Conservation (phyloP, 352 stramenopile genomes). For the Phytopythium chamaehyphon region DNA sequence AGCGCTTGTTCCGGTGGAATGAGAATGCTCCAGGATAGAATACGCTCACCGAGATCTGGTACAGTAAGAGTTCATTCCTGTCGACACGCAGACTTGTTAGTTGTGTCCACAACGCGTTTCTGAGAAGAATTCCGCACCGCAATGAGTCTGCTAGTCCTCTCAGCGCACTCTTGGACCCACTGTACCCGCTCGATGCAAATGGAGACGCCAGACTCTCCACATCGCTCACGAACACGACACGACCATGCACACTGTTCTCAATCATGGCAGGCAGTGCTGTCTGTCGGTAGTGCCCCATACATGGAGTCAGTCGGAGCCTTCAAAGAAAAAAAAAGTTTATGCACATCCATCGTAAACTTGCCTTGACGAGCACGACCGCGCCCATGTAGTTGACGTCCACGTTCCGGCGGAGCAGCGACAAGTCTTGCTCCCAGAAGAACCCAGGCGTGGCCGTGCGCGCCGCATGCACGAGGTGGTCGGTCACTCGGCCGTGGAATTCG, state of each 20-base stretch:
- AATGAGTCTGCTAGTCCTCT: conserved; percentile 90
- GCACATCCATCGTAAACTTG: neutral
- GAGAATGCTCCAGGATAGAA: conserved; percentile 82
- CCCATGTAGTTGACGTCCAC: conserved; percentile 68
- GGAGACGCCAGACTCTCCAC: conserved; percentile 46
- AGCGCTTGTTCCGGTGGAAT: conserved; percentile 14
- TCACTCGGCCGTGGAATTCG: conserved; percentile 44
- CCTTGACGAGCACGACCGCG: conserved; percentile 54
- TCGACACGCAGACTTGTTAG: too few species aligned
- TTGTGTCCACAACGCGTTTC: too few species aligned
- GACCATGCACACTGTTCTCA: conserved; percentile 26
- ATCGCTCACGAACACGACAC: conserved; percentile 57
- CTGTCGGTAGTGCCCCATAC: conserved; percentile 2
- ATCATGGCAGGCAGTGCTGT: conserved; percentile 56
- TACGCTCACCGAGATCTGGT: conserved; percentile 79
- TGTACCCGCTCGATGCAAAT: conserved; percentile 89
- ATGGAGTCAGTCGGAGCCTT: neutral
- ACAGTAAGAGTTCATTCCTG: conserved; percentile 60
- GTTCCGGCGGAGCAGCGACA: conserved; percentile 27
- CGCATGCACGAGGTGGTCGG: conserved; percentile 59
- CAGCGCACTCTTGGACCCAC: conserved; percentile 88
- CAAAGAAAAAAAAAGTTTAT: neutral
- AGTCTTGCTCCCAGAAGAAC: conserved; percentile 52
- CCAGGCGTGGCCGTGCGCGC: conserved; percentile 26
- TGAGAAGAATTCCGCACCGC: conserved; percentile 49